Evolutionary conservation across 305 asterid species (phyloP).

Genomic region (Plantago rigida): DNA sequence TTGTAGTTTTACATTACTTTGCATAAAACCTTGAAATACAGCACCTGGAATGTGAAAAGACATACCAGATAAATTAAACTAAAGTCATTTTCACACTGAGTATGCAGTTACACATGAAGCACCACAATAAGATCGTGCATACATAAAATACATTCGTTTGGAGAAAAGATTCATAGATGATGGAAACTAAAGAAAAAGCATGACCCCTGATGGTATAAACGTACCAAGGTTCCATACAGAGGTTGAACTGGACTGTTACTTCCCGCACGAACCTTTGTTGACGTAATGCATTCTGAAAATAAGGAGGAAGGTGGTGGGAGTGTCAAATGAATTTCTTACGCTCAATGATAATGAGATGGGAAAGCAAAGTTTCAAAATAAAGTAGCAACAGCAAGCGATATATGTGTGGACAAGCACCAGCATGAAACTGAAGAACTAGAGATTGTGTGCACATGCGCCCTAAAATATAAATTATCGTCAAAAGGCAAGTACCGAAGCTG

Average conservation of each 20-base stretch:
- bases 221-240: constrained; percentile 97
- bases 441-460: not conserved
- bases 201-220: constrained; percentile 18
- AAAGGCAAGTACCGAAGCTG: constrained; percentile 75
- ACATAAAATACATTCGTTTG: not conserved
- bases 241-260: constrained; percentile 79
- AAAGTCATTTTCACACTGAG: constrained; percentile 5
- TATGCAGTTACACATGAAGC: not conserved
- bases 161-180: constrained; percentile 9
- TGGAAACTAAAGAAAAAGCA: constrained; percentile 13
- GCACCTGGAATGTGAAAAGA: not conserved
- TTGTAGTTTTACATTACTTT: not conserved
- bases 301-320: constrained; percentile 22
- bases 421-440: not conserved
- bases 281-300: constrained; percentile 64
- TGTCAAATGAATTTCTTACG: constrained; percentile 16
- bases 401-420: not conserved
- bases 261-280: constrained; percentile 86
- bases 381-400: not conserved
- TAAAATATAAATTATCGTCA: constrained; percentile 20
- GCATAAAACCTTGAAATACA: not conserved
- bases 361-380: constrained; percentile 12
- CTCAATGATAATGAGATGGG: constrained; percentile 16
- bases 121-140: constrained; percentile 10
- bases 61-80: constrained; percentile 1